These are phyloP conservation scores for Melastoma candidum DNA, from an alignment of 441 rosid species.

Conservation along the genomic window DNA sequence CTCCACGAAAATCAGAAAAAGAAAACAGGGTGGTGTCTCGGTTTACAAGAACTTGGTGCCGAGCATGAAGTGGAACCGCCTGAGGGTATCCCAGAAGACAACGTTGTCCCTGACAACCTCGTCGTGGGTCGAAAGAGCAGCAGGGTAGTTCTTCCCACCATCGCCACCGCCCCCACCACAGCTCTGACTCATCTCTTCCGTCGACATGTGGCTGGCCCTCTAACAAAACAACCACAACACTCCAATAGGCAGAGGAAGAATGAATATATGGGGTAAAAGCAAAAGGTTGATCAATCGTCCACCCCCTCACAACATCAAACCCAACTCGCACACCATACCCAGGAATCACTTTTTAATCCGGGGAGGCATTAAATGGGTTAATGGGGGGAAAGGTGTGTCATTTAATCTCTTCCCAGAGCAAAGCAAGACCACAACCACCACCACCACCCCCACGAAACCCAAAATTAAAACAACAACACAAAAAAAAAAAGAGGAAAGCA, in stretches of 20 bases:
- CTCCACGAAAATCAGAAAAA: background rate
- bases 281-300: background rate
- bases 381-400: slow-evolving; percentile 23
- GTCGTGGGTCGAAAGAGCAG: slow-evolving; percentile 53
- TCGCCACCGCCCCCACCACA: slow-evolving; percentile 7
- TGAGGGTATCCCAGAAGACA: slow-evolving; percentile 78
- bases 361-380: too few species aligned
- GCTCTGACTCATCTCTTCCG: slow-evolving; percentile 24
- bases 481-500: slow-evolving; percentile 2
- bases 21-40: slow-evolving; percentile 9
- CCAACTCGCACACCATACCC: too few species aligned
- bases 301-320: too few species aligned
- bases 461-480: background rate
- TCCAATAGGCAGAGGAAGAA: background rate
- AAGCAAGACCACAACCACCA: slow-evolving; percentile 14
- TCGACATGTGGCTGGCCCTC: slow-evolving; percentile 28
- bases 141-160: slow-evolving; percentile 43
- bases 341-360: too few species aligned
- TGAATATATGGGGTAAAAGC: slow-evolving; percentile 1
- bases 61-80: slow-evolving; percentile 75
- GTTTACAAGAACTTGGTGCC: slow-evolving; percentile 74
- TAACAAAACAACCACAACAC: background rate
- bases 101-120: slow-evolving; percentile 34
- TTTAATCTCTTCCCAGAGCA: slow-evolving; percentile 14
- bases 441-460: slow-evolving; percentile 5